These are phyloP conservation scores for Fusarium xylarioides DNA, from an alignment of 2,329 filamentous ascomycete genomes.

Conservation along the genomic window DNA sequence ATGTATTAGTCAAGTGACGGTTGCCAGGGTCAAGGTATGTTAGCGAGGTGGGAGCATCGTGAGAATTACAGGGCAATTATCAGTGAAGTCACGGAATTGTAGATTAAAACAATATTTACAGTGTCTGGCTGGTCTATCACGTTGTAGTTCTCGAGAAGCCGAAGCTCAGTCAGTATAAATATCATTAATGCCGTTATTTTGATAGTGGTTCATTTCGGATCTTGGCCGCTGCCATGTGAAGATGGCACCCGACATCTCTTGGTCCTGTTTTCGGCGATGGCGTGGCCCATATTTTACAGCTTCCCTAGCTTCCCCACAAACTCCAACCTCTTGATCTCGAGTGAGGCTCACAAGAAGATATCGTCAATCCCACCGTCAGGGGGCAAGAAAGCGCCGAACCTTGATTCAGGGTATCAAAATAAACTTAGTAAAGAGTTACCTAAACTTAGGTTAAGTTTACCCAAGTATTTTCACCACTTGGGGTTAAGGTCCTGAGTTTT, in stretches of 20 bases:
- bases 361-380: background rate
- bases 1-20: background rate
- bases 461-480: no score
- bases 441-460: no score
- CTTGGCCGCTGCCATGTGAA: conserved; percentile 9
- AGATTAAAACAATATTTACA: background rate
- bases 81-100: background rate
- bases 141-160: background rate
- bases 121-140: background rate
- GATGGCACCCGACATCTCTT: background rate
- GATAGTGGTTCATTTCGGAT: background rate
- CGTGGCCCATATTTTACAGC: background rate
- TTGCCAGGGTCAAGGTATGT: background rate
- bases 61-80: background rate
- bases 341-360: background rate
- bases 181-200: background rate
- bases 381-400: no score
- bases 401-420: no score
- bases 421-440: no score
- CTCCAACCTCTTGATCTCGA: background rate
- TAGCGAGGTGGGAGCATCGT: background rate
- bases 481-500: no score
- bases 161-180: background rate
- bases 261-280: background rate
- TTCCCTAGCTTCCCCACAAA: conserved; percentile 10